These are phyloP conservation scores for Oxytropis ochrocephala DNA, from an alignment of 306 rosid genomes.

Conservation along the genomic window DNA sequence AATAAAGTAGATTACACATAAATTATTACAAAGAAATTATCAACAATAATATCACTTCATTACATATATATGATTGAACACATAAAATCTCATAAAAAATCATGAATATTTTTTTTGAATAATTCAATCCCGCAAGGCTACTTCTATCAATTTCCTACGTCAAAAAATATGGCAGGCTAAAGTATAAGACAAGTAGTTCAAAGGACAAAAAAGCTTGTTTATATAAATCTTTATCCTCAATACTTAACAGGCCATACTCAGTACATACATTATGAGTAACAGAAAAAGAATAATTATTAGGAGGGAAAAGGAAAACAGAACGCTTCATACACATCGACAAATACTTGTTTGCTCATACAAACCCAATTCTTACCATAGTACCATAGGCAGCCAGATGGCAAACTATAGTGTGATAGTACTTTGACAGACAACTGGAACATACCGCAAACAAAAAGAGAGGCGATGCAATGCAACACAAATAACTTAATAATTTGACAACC, in stretches of 20 bases:
- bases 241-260: not conserved
- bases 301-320: not conserved
- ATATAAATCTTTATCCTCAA: not conserved
- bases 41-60: not conserved
- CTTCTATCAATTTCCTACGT: not conserved
- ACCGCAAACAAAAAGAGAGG: not conserved
- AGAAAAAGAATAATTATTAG: not conserved
- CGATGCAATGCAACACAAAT: constrained; percentile 2
- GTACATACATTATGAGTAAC: not conserved
- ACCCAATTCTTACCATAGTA: not conserved
- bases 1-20: not conserved
- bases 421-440: not conserved
- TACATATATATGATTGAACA: not conserved
- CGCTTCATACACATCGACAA: not conserved
- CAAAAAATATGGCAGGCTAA: not conserved
- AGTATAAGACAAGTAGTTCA: not conserved
- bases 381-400: not conserved
- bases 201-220: not conserved
- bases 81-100: not conserved
- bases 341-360: not conserved
- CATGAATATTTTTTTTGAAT: not conserved
- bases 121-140: constrained; percentile 1
- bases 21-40: not conserved
- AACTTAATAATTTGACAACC: not conserved
- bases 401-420: constrained; percentile 6